Evolutionary conservation across 768 basidiomycete species (phyloP).

Genomic region (Arthromyces matolae): DNA sequence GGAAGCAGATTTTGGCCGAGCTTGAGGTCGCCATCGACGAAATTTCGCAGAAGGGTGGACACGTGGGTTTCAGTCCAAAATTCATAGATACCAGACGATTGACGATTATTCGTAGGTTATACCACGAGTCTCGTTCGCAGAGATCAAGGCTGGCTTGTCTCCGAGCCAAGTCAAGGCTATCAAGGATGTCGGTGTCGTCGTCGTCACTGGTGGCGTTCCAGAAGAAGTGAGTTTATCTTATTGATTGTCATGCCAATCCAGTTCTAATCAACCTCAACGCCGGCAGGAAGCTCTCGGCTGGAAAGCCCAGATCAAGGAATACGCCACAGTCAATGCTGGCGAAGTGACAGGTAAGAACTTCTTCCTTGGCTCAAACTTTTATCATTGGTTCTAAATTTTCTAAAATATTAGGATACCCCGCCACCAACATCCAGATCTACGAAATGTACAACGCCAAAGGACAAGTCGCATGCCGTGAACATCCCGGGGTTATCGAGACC

Average conservation of each 20-base stretch:
- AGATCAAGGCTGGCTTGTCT: slow-evolving; percentile 45
- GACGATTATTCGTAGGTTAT: slow-evolving; percentile 36
- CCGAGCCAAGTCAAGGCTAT: slow-evolving; percentile 40
- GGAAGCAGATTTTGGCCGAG: slow-evolving; percentile 51
- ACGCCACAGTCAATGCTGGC: slow-evolving; percentile 44
- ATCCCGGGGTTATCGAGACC: slow-evolving; percentile 52
- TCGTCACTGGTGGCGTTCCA: slow-evolving; percentile 56
- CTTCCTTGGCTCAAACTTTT: neutral
- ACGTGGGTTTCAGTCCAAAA: slow-evolving; percentile 31
- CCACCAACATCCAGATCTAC: slow-evolving; percentile 64
- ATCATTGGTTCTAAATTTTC: neutral
- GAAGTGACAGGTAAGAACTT: slow-evolving; percentile 43
- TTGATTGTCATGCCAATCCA: neutral
- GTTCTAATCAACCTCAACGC: neutral
- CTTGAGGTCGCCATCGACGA: slow-evolving; percentile 44
- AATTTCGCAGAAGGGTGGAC: slow-evolving; percentile 42
- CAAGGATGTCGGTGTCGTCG: slow-evolving; percentile 49
- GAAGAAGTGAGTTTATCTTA: slow-evolving; percentile 41
- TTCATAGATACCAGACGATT: neutral
- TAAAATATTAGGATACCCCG: slow-evolving; percentile 51
- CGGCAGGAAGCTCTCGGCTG: slow-evolving; percentile 54
- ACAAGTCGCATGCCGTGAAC: slow-evolving; percentile 67
- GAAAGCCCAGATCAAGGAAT: slow-evolving; percentile 53
- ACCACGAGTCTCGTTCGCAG: slow-evolving; percentile 44
- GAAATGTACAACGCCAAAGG: slow-evolving; percentile 68